phyloP scores from a whole-genome alignment of 2,329 filamentous ascomycete species.

The Eutypa lata region DNA sequence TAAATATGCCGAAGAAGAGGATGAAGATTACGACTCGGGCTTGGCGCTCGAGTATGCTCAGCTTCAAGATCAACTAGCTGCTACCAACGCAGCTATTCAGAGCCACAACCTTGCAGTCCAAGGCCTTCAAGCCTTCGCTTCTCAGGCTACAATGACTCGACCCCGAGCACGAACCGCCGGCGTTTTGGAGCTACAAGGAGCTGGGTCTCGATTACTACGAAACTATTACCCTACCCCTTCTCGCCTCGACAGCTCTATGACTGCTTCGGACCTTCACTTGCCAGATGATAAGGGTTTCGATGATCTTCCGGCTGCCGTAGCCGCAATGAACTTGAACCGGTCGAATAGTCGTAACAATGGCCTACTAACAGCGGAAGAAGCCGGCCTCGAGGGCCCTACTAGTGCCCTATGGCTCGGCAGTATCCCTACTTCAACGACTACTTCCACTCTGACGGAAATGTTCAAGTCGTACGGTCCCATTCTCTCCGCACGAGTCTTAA shows the following conservation, averaged over 20 bases:
- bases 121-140: slow-evolving; percentile 66
- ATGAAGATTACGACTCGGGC: slow-evolving; percentile 66
- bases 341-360: slow-evolving; percentile 65
- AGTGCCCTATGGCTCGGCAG: slow-evolving; percentile 95
- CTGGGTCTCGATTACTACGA: slow-evolving; percentile 61
- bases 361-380: slow-evolving; percentile 71
- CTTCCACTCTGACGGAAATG: slow-evolving; percentile 90
- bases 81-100: slow-evolving; percentile 70
- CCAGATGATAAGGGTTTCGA: slow-evolving; percentile 76
- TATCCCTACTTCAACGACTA: slow-evolving; percentile 94
- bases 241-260: slow-evolving; percentile 72
- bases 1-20: slow-evolving; percentile 88
- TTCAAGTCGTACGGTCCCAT: slow-evolving; percentile 93
- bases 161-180: slow-evolving; percentile 90
- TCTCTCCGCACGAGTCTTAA: slow-evolving; percentile 86
- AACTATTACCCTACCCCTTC: slow-evolving; percentile 72
- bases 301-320: slow-evolving; percentile 77
- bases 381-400: slow-evolving; percentile 82
- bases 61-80: slow-evolving; percentile 60
- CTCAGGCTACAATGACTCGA: slow-evolving; percentile 74
- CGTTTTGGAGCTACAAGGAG: slow-evolving; percentile 70
- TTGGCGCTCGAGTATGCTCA: slow-evolving; percentile 58
- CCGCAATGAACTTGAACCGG: slow-evolving; percentile 70
- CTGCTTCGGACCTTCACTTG: slow-evolving; percentile 70
- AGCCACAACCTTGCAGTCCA: slow-evolving; percentile 93